Conservation (phyloP, 75 land plant species). For the Selaginella tamariscina region DNA sequence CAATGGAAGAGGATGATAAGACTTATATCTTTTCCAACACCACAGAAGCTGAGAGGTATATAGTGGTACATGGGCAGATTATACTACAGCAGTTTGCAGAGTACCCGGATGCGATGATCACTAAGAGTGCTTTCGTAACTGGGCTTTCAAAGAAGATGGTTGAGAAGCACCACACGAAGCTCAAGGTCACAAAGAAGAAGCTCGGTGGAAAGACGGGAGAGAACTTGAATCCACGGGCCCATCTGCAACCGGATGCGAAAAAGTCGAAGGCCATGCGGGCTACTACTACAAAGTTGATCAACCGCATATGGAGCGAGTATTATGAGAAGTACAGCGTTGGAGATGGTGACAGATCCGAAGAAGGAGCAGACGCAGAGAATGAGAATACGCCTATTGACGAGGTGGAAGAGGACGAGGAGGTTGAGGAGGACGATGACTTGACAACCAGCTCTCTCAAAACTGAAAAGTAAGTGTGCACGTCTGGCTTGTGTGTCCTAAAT, state of each 20-base stretch:
- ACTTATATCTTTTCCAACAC: constrained; percentile 51
- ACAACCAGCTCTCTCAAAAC: no score
- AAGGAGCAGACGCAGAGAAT: constrained; percentile 17
- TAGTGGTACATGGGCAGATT: constrained; percentile 93
- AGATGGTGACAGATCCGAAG: constrained; percentile 30
- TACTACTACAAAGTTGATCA: constrained; percentile 72
- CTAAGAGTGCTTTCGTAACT: constrained; percentile 52
- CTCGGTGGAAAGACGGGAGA: constrained; percentile 28
- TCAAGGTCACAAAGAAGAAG: constrained; percentile 57
- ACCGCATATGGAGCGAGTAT: constrained; percentile 82
- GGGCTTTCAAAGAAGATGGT: constrained; percentile 69
- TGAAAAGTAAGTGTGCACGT: no score
- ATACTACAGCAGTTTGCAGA: constrained; percentile 74
- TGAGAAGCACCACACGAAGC: constrained; percentile 73
- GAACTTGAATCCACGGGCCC: constrained; percentile 78
- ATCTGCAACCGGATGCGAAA: constrained; percentile 33
- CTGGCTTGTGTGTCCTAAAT: no score
- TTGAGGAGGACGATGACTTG: constrained; percentile 45
- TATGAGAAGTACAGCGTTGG: constrained; percentile 36
- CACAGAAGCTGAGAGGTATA: constrained; percentile 64
- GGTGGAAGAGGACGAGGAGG: constrained; percentile 37
- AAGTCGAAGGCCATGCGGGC: constrained; percentile 80
- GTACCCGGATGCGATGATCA: constrained; percentile 70
- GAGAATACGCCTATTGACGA: constrained; percentile 27
- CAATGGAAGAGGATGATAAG: constrained; percentile 15